phyloP scores from a whole-genome alignment of 163 green algal species.

The Coccomyxa subellipsoidea region DNA sequence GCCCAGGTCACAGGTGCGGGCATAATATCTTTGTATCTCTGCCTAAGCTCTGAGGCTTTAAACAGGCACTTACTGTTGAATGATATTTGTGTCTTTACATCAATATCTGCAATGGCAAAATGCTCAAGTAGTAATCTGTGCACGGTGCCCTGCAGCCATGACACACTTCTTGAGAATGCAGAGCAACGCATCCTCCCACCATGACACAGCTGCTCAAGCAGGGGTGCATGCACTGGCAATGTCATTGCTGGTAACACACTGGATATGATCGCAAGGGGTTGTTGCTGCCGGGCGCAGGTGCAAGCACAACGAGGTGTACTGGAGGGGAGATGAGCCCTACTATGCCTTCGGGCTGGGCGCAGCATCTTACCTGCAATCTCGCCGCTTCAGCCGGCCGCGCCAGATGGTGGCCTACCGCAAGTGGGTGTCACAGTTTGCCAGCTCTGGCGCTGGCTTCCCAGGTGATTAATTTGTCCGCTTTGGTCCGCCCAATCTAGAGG shows the following conservation, averaged over 20 bases:
- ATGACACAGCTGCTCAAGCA: too few relatives aligned
- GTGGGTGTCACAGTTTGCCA: conserved; percentile 63
- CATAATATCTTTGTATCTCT: background rate
- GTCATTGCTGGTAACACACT: too few relatives aligned
- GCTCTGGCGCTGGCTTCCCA: conserved; percentile 10
- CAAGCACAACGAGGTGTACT: conserved; percentile 91
- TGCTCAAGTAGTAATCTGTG: too few relatives aligned
- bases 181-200: too few relatives aligned
- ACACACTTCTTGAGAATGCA: too few relatives aligned
- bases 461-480: background rate
- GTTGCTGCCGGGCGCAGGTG: too few relatives aligned
- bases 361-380: conserved; percentile 66
- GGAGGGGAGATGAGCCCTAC: conserved; percentile 61
- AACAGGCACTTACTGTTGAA: too few relatives aligned
- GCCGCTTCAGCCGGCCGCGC: conserved; percentile 40
- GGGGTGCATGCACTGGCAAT: too few relatives aligned
- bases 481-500: background rate
- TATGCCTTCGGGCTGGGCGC: conserved; percentile 91
- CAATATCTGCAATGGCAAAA: too few relatives aligned
- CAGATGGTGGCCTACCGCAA: conserved; percentile 63
- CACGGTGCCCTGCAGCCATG: too few relatives aligned
- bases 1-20: conserved; percentile 63
- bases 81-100: too few relatives aligned
- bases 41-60: background rate
- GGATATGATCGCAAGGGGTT: too few relatives aligned